Conservation (phyloP, 192 early-diverging fungal species). For the Backusella tuberculispora region DNA sequence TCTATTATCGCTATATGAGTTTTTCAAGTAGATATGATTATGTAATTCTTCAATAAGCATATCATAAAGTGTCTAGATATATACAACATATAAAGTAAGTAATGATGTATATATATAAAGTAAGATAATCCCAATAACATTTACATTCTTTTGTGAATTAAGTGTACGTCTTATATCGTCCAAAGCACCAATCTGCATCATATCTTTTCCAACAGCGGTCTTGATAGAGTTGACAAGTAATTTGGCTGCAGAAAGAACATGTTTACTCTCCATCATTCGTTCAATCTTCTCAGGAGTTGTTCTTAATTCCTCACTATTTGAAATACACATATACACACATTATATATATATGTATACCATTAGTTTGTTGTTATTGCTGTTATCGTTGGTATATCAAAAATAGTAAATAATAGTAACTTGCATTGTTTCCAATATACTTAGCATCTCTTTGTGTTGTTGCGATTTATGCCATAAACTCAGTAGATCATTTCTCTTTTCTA, state of each 20-base stretch:
- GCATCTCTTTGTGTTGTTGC: conserved; percentile 79
- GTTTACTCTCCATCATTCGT: conserved; percentile 61
- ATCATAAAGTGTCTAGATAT: conserved; percentile 55
- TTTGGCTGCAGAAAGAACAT: conserved; percentile 69
- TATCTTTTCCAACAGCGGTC: conserved; percentile 63
- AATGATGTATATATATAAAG: no score
- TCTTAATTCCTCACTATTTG: conserved; percentile 65
- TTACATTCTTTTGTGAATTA: conserved; percentile 56
- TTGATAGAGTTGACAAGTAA: conserved; percentile 66
- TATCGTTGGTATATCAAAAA: no score
- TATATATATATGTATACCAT: background rate
- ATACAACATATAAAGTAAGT: no score
- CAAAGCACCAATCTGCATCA: conserved; percentile 71
- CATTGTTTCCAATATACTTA: conserved; percentile 73
- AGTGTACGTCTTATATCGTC: conserved; percentile 68
- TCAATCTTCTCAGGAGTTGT: conserved; percentile 68
- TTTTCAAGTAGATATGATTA: conserved; percentile 79
- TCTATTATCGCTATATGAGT: conserved; percentile 71
- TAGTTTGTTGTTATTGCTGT: no score
- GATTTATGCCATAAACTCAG: conserved; percentile 74
- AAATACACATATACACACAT: background rate
- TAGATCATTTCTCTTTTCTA: conserved; percentile 66
- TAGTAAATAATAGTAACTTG: conserved; percentile 24
- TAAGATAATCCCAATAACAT: no score
- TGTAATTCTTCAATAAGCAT: conserved; percentile 76